These are phyloP conservation scores for Aspergillus tamarii DNA, from an alignment of 2,329 filamentous ascomycete species.

Conservation along the genomic window DNA sequence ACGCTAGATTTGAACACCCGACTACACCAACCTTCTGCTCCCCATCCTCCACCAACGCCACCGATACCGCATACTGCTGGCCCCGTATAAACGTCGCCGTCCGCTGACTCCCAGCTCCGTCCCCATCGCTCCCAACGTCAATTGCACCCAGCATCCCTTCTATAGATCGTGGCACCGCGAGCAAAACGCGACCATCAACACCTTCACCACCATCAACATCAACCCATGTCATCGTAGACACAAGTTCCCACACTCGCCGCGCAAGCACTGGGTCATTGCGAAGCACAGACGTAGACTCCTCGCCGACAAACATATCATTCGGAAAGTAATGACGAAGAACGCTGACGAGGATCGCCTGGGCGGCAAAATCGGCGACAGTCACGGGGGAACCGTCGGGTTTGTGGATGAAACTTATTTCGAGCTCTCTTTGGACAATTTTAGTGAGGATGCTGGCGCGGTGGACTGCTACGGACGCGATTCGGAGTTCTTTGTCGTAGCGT, in stretches of 20 bases:
- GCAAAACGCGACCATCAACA: neutral
- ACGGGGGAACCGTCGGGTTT: constrained; percentile 13
- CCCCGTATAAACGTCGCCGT: constrained; percentile 12
- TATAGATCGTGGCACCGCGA: neutral
- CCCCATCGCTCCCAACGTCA: neutral
- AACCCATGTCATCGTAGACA: neutral
- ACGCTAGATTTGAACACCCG: constrained; percentile 13
- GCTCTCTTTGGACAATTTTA: constrained; percentile 2
- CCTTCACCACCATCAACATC: neutral
- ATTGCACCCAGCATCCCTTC: constrained; percentile 13
- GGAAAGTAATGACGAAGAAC: constrained; percentile 11
- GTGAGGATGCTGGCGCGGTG: constrained; percentile 14
- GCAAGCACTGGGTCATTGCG: constrained; percentile 9
- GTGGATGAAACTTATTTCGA: neutral
- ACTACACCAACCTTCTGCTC: constrained; percentile 16
- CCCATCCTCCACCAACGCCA: constrained; percentile 12
- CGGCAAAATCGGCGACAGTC: constrained; percentile 9
- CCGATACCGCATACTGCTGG: constrained; percentile 13
- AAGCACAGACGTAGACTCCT: constrained; percentile 8
- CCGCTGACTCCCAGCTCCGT: neutral
- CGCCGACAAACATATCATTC: constrained; percentile 9
- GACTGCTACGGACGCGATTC: constrained; percentile 10
- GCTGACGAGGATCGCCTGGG: constrained; percentile 14
- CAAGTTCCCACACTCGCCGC: constrained; percentile 11
- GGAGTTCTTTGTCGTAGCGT: constrained; percentile 4